Base-by-base conservation (phyloP, 805 yeast genomes). In the Wickerhamiella occidentalis region DNA sequence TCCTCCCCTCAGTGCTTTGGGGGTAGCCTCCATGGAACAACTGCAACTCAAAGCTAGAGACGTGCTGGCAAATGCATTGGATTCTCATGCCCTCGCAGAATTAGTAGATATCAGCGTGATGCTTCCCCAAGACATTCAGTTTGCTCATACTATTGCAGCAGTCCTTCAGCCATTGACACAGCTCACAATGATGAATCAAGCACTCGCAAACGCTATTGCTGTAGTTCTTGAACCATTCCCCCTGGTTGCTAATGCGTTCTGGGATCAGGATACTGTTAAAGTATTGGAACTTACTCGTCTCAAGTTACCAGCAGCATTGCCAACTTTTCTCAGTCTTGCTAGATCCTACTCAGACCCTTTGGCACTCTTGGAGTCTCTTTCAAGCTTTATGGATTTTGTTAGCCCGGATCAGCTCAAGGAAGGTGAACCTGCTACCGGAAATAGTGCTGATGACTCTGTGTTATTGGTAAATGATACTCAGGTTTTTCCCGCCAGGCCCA, bases 261-360 rank as follows among this genome's bases (percentile, higher is more conserved):
- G 77, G 54, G 61, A 64, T 2, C 67, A 75, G 13, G 41, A 37
- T 5, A 45, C 48, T 17, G 6, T 22, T 23, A 28, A 23, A 19
- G 42, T 18, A 6, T 18, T 45, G 19, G 30, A 36, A 22, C 60
- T 85, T 23, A 66, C 85, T 1, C 72, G 80, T 53, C 81, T 92
- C 0, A 86, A 88, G 58, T 74, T 85, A 53, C 97, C 97, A 0
- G 60, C 73, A 1, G 58, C 78, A 1, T 62, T 85, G 15, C 62
- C 72, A 1, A 80, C 90, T 0, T 78, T 80, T 51, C 63, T 86
- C 36, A 72, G 77, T 48, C 56, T 85, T 11, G 69, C 80, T 12
- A 68, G 80, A 8, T 49, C 55, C 8, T 26, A 19, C n/a, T 75
- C 74, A 35, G 75, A 80, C 58, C 92, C 94, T 0, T 68, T 74